Evolutionary conservation across 768 basidiomycete genomes (phyloP).

Genomic region (Tulasnella sp.): DNA sequence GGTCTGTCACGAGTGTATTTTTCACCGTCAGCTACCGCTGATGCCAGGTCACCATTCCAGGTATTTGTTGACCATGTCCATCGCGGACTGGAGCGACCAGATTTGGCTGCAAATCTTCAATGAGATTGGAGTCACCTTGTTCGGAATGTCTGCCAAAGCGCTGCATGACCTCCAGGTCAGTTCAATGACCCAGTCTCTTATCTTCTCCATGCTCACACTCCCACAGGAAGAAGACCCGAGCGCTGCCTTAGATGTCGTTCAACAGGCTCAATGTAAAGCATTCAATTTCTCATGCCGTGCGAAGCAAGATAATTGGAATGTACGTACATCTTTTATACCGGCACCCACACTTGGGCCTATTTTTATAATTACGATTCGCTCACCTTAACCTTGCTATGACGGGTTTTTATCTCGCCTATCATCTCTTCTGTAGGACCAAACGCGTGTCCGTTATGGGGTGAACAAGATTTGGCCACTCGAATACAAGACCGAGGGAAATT

Average conservation of each 20-base stretch:
- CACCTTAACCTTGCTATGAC: background rate
- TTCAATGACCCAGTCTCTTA: background rate
- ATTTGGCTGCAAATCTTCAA: constrained; percentile 95
- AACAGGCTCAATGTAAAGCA: constrained; percentile 52
- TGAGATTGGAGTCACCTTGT: constrained; percentile 67
- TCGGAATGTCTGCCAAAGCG: constrained; percentile 72
- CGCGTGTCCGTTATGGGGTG: constrained; percentile 75
- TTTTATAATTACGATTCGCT: no score
- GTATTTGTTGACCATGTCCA: constrained; percentile 74
- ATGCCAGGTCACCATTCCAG: constrained; percentile 29
- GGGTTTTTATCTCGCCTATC: background rate
- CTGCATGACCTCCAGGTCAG: constrained; percentile 60
- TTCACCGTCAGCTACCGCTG: background rate
- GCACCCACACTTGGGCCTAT: background rate
- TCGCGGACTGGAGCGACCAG: constrained; percentile 83
- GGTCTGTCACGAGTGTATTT: constrained; percentile 42
- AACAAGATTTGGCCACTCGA: constrained; percentile 53
- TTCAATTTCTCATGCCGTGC: constrained; percentile 83
- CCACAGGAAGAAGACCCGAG: constrained; percentile 48
- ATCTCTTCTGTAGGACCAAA: constrained; percentile 48
- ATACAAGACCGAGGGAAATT: constrained; percentile 53
- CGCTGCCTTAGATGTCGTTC: constrained; percentile 48
- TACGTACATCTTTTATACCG: no score
- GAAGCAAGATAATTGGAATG: constrained; percentile 77
- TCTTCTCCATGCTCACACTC: constrained; percentile 11